Evolutionary conservation across 164 flowering plant genomes (phyloP).

Genomic region (Cinnamomum micranthum): DNA sequence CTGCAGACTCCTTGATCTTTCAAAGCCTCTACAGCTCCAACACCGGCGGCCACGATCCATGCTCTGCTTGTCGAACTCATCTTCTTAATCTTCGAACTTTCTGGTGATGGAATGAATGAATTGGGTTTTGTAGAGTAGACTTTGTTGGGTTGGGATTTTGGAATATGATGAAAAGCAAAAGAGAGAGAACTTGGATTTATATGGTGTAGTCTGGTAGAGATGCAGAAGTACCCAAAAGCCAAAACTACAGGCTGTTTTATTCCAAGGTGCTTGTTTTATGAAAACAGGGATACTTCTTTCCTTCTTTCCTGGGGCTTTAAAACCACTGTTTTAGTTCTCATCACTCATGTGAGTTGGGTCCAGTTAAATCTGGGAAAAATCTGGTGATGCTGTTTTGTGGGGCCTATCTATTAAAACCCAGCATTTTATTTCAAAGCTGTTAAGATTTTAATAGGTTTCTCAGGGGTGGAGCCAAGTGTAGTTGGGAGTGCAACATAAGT

Average conservation of each 20-base stretch:
- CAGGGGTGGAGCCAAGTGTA: too few relatives aligned
- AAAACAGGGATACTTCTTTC: neutral
- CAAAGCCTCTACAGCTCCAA: slow-evolving; percentile 7
- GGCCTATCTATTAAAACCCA: too few relatives aligned
- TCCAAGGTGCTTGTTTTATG: neutral
- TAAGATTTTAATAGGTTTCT: too few relatives aligned
- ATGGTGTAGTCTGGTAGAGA: neutral
- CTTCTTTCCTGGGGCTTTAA: neutral
- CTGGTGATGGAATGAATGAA: neutral
- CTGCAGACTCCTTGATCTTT: slow-evolving; percentile 12
- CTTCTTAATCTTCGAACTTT: neutral
- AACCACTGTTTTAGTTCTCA: too few relatives aligned
- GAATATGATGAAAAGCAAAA: neutral
- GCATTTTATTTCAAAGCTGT: too few relatives aligned
- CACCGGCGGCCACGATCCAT: slow-evolving; percentile 7
- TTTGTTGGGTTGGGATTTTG: neutral
- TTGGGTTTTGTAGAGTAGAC: too few relatives aligned
- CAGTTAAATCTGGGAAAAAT: too few relatives aligned
- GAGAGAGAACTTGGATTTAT: neutral
- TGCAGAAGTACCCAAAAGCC: neutral
- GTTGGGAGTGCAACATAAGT: too few relatives aligned
- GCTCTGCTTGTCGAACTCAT: slow-evolving; percentile 11
- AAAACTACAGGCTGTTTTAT: neutral
- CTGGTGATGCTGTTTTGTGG: too few relatives aligned
- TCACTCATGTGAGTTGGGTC: too few relatives aligned